phyloP scores from a whole-genome alignment of 192 early-diverging fungal species.

The Polychytrium aggregatum region DNA sequence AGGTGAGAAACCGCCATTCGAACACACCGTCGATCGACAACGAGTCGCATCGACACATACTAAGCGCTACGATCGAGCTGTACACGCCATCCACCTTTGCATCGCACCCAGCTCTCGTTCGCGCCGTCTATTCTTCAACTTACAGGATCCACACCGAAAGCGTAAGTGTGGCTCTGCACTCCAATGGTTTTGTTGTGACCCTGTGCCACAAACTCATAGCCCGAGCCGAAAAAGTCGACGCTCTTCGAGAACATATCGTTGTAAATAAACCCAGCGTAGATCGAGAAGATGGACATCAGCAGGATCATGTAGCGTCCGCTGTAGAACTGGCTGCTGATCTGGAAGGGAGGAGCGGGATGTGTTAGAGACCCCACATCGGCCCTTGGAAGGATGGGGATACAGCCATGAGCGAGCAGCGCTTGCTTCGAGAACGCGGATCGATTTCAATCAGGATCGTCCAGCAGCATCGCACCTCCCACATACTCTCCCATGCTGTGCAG shows the following conservation, averaged over 20 bases:
- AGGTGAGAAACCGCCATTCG: too few species aligned
- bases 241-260: slow-evolving; percentile 93
- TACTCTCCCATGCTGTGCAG: too few species aligned
- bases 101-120: too few species aligned
- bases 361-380: neutral
- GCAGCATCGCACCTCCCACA: too few species aligned
- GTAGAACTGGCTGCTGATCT: slow-evolving; percentile 84
- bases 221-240: slow-evolving; percentile 59
- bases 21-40: neutral
- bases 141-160: slow-evolving; percentile 81
- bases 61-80: too few species aligned
- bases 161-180: slow-evolving; percentile 55
- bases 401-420: too few species aligned
- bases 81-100: too few species aligned
- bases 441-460: too few species aligned
- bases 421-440: too few species aligned
- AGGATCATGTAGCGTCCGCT: slow-evolving; percentile 95
- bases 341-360: neutral
- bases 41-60: neutral
- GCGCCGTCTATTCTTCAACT: too few species aligned
- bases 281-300: slow-evolving; percentile 95
- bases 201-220: slow-evolving; percentile 74
- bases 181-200: slow-evolving; percentile 48
- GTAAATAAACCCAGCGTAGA: slow-evolving; percentile 95
- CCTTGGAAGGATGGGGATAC: neutral